Evolutionary conservation across 768 basidiomycete genomes (phyloP).

Genomic region (Lentinula sp.): DNA sequence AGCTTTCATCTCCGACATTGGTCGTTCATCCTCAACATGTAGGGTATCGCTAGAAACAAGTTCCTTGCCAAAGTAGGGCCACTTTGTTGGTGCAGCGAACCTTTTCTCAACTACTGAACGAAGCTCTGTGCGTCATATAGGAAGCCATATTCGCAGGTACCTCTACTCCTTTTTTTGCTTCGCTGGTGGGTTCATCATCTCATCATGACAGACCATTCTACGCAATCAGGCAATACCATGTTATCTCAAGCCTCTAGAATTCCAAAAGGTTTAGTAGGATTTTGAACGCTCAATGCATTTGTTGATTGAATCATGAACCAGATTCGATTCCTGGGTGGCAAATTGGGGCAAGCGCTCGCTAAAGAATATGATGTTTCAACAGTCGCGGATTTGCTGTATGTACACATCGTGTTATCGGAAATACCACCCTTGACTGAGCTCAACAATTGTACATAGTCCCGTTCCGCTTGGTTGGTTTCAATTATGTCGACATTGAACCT

Average conservation of each 20-base stretch:
- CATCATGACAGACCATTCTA: constrained; percentile 61
- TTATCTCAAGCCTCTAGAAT: constrained; percentile 80
- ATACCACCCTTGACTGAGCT: not conserved
- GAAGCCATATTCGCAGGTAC: constrained; percentile 84
- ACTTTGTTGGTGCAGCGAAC: not conserved
- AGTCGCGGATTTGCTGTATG: constrained; percentile 87
- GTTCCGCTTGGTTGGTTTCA: constrained; percentile 47
- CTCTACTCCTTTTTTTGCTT: not conserved
- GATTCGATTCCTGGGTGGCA: constrained; percentile 95
- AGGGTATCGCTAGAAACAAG: constrained; percentile 93
- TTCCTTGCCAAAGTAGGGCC: constrained; percentile 81
- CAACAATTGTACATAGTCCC: constrained; percentile 19
- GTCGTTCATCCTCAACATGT: not conserved
- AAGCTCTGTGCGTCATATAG: constrained; percentile 87
- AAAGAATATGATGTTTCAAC: constrained; percentile 85
- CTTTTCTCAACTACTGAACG: constrained; percentile 4
- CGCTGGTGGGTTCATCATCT: not conserved
- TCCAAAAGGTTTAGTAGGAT: constrained; percentile 60
- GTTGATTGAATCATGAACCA: constrained; percentile 19
- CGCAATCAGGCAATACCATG: constrained; percentile 77
- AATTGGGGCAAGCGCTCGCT: constrained; percentile 83
- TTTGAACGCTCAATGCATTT: not conserved
- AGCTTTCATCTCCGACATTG: not conserved
- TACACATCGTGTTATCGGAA: constrained; percentile 5
- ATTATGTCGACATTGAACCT: not conserved